Conservation (phyloP, 2,329 filamentous ascomycete genomes). For the Periconia sp. region DNA sequence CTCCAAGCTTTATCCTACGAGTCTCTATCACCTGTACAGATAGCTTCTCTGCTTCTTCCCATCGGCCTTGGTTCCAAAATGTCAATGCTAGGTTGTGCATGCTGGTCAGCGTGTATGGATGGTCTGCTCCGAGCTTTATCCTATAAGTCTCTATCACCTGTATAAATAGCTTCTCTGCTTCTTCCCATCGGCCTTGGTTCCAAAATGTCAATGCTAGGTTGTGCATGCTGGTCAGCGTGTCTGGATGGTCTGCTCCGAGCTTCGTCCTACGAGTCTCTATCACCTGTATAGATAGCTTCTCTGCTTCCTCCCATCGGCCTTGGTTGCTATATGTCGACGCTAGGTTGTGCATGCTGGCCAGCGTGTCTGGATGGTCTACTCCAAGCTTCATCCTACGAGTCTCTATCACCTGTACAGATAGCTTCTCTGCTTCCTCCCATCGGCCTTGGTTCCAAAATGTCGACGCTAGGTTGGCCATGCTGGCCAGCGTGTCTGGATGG, state of each 20-base stretch:
- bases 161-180: slow-evolving; percentile 11
- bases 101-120: slow-evolving; percentile 4
- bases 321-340: too few relatives aligned
- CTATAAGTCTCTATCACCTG: slow-evolving; percentile 7
- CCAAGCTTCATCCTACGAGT: too few relatives aligned
- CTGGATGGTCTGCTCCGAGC: slow-evolving; percentile 1
- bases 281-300: too few relatives aligned
- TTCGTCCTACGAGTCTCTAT: too few relatives aligned
- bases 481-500: too few relatives aligned
- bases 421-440: too few relatives aligned
- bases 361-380: too few relatives aligned
- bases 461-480: too few relatives aligned
- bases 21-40: slow-evolving; percentile 7
- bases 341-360: too few relatives aligned
- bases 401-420: too few relatives aligned
- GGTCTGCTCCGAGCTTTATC: slow-evolving; percentile 2
- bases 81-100: background rate
- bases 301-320: too few relatives aligned
- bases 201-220: background rate
- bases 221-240: slow-evolving; percentile 3
- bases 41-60: slow-evolving; percentile 15
- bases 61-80: slow-evolving; percentile 2
- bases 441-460: too few relatives aligned
- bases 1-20: slow-evolving; percentile 7
- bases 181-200: slow-evolving; percentile 8